Base-by-base conservation (phyloP, 805 yeast genomes). In the Zygosaccharomyces kombuchaensis region DNA sequence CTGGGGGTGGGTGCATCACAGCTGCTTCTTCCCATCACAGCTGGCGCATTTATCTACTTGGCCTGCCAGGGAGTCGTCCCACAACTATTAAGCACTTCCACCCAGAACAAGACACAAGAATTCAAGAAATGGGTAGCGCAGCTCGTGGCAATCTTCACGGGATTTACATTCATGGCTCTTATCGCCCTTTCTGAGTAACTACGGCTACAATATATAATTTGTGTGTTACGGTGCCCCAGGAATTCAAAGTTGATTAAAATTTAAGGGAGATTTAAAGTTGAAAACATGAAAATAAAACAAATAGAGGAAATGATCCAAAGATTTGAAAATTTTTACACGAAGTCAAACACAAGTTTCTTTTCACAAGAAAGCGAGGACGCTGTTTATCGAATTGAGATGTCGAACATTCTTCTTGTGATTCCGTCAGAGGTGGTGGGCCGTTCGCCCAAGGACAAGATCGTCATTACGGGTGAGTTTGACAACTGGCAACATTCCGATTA, bases 21-120 rank as follows among this genome's bases (percentile, higher is more conserved):
- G 49, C 59, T 76, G 44, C 74, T 83, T 10, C 65, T 83, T 37
- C 89, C 91, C 12, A 75, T 84, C 58, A 82, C 89, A 0, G 85
- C 89, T 1, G 93, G 91, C 50, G 86, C 87, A 6, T 81, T 84
- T 57, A 60, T 84, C 19, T 84, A 84, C 59, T 81, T 84, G 50
- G 87, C 86, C 6, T 74, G 84, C 0, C 82, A 82, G 17, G 84
- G 86, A 36, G 84, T 84, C n/a, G 77, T 84, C 31, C 91, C 93
- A 1, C 88, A 84, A 56, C 62, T 84, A 17, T 63, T 84, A 76
- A 55, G 53, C 74, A 2, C 66, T 63, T 14, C 48, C 52, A 4
- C 62, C 66, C 13, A 54, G 73, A 39, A 46, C 9, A 70, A 73
- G 52, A 42, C 47, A 6, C 60, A 66, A 26, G 82, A 74, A 50